Conservation (phyloP, 148 eudicot species). For the Vaccinium darrowii region DNA sequence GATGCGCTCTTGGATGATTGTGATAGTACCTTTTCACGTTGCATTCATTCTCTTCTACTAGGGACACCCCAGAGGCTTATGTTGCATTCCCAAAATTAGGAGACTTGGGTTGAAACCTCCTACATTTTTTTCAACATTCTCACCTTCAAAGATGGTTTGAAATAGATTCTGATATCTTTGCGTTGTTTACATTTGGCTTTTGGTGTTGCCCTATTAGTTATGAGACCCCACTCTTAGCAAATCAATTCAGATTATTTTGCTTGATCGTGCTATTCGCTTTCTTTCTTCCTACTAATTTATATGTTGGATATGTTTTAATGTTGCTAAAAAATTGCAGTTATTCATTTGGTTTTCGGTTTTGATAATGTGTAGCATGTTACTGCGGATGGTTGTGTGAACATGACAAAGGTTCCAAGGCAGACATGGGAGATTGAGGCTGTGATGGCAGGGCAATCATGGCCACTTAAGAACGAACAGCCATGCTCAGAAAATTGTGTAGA, state of each 20-base stretch:
- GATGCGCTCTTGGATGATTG: neutral
- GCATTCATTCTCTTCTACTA: neutral
- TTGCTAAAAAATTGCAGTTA: neutral
- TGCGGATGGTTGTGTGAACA: constrained; percentile 71
- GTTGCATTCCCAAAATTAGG: neutral
- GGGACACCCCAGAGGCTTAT: neutral
- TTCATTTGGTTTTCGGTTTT: constrained; percentile 11
- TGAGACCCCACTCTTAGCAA: neutral
- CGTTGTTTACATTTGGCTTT: neutral
- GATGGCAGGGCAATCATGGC: constrained; percentile 93
- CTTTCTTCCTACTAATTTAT: neutral
- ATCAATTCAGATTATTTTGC: neutral
- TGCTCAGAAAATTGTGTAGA: constrained; percentile 22
- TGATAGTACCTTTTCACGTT: neutral
- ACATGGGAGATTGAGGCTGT: constrained; percentile 81
- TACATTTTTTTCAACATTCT: neutral
- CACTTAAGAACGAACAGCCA: constrained; percentile 30
- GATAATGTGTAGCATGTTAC: constrained; percentile 53
- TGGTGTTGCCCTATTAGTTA: neutral
- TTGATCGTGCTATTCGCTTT: neutral
- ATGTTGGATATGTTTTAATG: neutral
- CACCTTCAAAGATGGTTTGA: neutral
- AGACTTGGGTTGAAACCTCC: neutral
- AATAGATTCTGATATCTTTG: neutral
- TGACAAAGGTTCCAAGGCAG: constrained; percentile 85